These are phyloP conservation scores for Malassezia psittaci DNA, from an alignment of 1,284 basidiomycete genomes.

Conservation along the genomic window DNA sequence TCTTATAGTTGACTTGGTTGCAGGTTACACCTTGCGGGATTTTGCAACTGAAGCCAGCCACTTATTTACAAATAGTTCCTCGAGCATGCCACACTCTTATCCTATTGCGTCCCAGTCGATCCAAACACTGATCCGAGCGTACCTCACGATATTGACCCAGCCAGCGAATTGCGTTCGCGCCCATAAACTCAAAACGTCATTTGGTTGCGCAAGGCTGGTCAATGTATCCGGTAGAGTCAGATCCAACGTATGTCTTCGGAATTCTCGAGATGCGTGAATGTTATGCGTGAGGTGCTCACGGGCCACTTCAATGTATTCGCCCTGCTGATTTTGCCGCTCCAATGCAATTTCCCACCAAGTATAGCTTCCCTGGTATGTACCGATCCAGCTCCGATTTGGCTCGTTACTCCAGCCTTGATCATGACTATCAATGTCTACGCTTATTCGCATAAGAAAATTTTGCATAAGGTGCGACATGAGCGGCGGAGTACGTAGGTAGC, in stretches of 20 bases:
- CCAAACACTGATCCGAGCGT: slow-evolving; percentile 7
- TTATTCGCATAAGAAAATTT: not conserved
- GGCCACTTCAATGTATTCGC: slow-evolving; percentile 5
- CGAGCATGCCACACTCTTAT: too few species aligned
- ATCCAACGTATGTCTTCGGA: not conserved
- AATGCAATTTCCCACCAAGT: slow-evolving; percentile 18
- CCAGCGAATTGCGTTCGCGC: slow-evolving; percentile 12
- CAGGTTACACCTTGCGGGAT: too few species aligned
- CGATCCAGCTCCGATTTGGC: slow-evolving; percentile 9
- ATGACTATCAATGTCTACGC: slow-evolving; percentile 13
- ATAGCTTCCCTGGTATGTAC: slow-evolving; percentile 15
- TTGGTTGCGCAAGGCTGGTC: not conserved
- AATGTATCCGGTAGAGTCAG: not conserved
- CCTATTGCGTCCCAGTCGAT: slow-evolving; percentile 4
- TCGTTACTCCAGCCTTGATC: slow-evolving; percentile 18
- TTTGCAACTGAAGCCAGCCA: too few species aligned
- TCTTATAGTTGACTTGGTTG: too few species aligned
- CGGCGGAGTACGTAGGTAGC: slow-evolving; percentile 8
- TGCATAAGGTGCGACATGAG: not conserved
- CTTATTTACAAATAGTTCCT: too few species aligned
- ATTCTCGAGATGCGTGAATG: slow-evolving; percentile 9
- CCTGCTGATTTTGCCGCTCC: not conserved
- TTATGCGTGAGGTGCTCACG: slow-evolving; percentile 11
- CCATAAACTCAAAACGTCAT: slow-evolving; percentile 7
- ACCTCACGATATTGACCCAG: slow-evolving; percentile 10